Evolutionary conservation across 805 yeast species (phyloP).

Genomic region (Kluyveromyces wickerhamii): DNA sequence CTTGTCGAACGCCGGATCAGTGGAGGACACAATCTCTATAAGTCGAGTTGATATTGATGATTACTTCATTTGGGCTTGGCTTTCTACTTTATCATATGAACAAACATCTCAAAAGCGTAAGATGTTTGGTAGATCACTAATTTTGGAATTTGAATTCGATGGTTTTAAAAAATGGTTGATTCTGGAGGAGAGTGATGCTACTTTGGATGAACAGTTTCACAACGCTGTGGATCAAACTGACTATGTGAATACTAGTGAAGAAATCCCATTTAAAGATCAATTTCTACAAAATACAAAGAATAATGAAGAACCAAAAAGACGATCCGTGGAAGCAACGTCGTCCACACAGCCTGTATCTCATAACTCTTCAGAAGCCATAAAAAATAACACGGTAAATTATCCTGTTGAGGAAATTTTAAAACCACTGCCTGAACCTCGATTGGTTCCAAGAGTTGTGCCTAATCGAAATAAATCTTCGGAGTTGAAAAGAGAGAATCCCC

Average conservation of each 20-base stretch:
- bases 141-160: slow-evolving; percentile 71
- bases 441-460: too few species aligned
- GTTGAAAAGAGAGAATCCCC: too few species aligned
- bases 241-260: slow-evolving; percentile 13
- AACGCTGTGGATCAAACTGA: slow-evolving; percentile 16
- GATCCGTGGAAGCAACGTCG: too few species aligned
- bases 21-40: slow-evolving; percentile 30
- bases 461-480: too few species aligned
- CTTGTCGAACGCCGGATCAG: slow-evolving; percentile 16
- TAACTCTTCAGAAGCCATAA: too few species aligned
- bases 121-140: slow-evolving; percentile 72
- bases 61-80: slow-evolving; percentile 89
- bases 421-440: too few species aligned
- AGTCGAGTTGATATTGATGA: slow-evolving; percentile 70
- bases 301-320: too few species aligned
- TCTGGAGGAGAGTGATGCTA: slow-evolving; percentile 56
- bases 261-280: slow-evolving; percentile 6
- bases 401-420: too few species aligned
- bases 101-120: slow-evolving; percentile 57
- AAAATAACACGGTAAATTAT: too few species aligned
- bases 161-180: slow-evolving; percentile 75
- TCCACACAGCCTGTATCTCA: too few species aligned
- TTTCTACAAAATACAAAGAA: slow-evolving; percentile 1
- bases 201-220: slow-evolving; percentile 17
- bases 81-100: slow-evolving; percentile 67